These are phyloP conservation scores for Mrakiaceae sp. DNA, from an alignment of 1,284 basidiomycete genomes.

Conservation along the genomic window DNA sequence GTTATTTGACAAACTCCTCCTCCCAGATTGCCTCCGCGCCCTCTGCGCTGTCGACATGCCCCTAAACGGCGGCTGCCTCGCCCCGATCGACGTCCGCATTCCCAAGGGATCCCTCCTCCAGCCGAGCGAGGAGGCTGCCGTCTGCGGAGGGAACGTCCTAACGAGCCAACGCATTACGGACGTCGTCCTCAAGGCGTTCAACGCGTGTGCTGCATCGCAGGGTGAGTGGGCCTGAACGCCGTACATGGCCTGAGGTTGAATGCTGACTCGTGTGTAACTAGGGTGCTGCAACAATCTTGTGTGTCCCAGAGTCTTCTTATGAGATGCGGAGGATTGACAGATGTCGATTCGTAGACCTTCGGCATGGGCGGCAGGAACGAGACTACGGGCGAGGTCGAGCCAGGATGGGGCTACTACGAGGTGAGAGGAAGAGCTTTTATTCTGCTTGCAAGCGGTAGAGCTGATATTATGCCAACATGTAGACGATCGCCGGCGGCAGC, in stretches of 20 bases:
- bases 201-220: constrained; percentile 83
- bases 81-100: constrained; percentile 62
- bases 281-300: constrained; percentile 60
- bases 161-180: constrained; percentile 91
- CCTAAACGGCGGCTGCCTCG: constrained; percentile 83
- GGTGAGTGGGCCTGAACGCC: no score
- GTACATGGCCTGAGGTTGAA: no score
- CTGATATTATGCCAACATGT: background rate
- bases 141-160: constrained; percentile 81
- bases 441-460: no score
- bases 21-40: constrained; percentile 53
- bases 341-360: background rate
- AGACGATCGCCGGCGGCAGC: constrained; percentile 87
- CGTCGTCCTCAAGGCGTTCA: constrained; percentile 86
- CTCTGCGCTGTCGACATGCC: constrained; percentile 90
- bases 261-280: constrained; percentile 1
- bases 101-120: constrained; percentile 68
- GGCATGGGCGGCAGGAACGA: constrained; percentile 64
- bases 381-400: constrained; percentile 53
- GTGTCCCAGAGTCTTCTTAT: no score
- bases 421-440: constrained; percentile 28
- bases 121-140: constrained; percentile 75
- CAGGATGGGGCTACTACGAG: constrained; percentile 94
- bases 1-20: background rate
- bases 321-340: no score